A percentile compares a stretch with the other conserved stretches of the same genome.
Conservation (phyloP, 495 filamentous ascomycete genomes). For the Sporormia fimetaria region DNA sequence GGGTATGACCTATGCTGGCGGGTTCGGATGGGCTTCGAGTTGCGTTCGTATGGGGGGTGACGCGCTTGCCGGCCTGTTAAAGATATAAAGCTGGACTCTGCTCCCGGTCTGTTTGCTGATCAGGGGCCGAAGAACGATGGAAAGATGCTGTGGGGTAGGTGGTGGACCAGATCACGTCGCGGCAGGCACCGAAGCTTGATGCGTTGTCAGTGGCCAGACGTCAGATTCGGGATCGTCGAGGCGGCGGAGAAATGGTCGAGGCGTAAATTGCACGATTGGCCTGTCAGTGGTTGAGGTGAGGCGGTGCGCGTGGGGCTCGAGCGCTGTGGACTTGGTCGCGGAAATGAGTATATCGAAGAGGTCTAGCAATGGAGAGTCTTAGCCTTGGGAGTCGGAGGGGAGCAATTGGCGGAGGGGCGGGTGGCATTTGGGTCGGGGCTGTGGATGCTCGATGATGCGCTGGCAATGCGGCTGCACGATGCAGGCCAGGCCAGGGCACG, state of each 20-base stretch:
- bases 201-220: conserved; percentile 29
- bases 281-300: too few species aligned
- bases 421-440: conserved; percentile 23
- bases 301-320: conserved; percentile 1
- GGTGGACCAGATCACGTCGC: conserved; percentile 21
- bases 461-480: conserved; percentile 30
- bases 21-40: conserved; percentile 6
- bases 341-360: conserved; percentile 9
- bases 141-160: conserved; percentile 14
- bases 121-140: conserved; percentile 9
- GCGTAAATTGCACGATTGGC: conserved; percentile 11
- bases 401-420: conserved; percentile 26
- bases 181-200: conserved; percentile 24
- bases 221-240: conserved; percentile 20
- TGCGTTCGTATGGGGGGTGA: conserved; percentile 17
- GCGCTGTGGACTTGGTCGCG: conserved; percentile 17
- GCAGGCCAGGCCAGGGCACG: conserved; percentile 16
- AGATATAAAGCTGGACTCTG: conserved; percentile 16
- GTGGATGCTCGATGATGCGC: conserved; percentile 29
- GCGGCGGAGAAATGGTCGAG: conserved; percentile 8
- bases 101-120: conserved; percentile 26
- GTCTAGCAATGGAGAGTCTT: conserved; percentile 21
- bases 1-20: too few species aligned
- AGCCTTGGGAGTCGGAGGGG: conserved; percentile 15
- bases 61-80: conserved; percentile 3